phyloP scores from a whole-genome alignment of 2,329 filamentous ascomycete species.

The Arthroderma uncinatum region DNA sequence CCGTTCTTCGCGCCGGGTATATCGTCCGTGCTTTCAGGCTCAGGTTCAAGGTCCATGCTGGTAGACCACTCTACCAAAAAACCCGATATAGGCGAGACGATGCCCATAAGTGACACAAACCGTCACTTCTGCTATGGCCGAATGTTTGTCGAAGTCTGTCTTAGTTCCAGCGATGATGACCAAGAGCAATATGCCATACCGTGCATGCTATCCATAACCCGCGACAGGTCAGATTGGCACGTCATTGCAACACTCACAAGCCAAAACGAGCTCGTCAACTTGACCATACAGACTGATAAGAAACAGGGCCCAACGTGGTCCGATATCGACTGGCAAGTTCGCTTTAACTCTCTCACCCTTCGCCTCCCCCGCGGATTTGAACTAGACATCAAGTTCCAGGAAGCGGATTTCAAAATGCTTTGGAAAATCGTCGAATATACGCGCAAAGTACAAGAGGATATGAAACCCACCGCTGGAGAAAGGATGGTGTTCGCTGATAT shows the following conservation, averaged over 20 bases:
- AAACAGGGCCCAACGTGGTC: conserved; percentile 64
- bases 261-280: conserved; percentile 65
- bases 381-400: conserved; percentile 57
- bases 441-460: conserved; percentile 58
- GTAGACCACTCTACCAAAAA: conserved; percentile 38
- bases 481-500: conserved; percentile 56
- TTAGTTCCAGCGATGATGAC: conserved; percentile 62
- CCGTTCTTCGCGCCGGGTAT: conserved; percentile 62
- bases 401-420: conserved; percentile 65
- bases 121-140: conserved; percentile 69
- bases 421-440: conserved; percentile 82
- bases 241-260: conserved; percentile 65
- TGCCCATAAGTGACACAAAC: conserved; percentile 65
- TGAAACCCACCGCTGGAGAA: conserved; percentile 61
- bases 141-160: conserved; percentile 60
- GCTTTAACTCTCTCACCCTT: conserved; percentile 54
- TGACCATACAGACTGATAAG: conserved; percentile 59
- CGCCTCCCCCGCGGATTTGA: conserved; percentile 65
- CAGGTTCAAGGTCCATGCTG: conserved; percentile 34
- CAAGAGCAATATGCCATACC: conserved; percentile 58
- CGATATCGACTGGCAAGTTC: conserved; percentile 67
- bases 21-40: conserved; percentile 56
- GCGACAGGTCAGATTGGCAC: conserved; percentile 56
- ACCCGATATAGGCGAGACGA: conserved; percentile 48
- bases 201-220: conserved; percentile 64